These are phyloP conservation scores for Coemansia sp. DNA, from an alignment of 192 early-diverging fungal species.

Conservation along the genomic window DNA sequence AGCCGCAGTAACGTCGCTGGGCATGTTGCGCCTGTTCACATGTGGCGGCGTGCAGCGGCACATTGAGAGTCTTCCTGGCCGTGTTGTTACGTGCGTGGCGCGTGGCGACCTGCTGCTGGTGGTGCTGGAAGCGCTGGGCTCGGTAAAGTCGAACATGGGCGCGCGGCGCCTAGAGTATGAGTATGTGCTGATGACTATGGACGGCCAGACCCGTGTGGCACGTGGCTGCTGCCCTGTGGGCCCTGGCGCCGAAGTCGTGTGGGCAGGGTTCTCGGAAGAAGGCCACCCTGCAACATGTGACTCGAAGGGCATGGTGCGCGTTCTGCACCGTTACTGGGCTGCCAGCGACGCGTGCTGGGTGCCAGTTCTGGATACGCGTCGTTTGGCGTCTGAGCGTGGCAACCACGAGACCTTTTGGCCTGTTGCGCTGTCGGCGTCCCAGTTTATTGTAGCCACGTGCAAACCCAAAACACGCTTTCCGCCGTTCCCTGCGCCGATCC, in stretches of 20 bases:
- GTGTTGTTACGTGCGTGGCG: slow-evolving; percentile 44
- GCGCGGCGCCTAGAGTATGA: slow-evolving; percentile 34
- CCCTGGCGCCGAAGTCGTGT: slow-evolving; percentile 61
- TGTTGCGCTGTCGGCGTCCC: slow-evolving; percentile 69
- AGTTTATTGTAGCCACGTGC: slow-evolving; percentile 73
- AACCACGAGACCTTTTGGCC: slow-evolving; percentile 79
- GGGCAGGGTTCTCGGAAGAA: slow-evolving; percentile 84
- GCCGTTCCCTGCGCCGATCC: slow-evolving; percentile 67
- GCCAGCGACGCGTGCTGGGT: slow-evolving; percentile 68
- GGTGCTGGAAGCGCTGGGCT: slow-evolving; percentile 29
- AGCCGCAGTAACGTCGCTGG: slow-evolving; percentile 70
- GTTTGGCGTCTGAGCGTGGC: slow-evolving; percentile 27
- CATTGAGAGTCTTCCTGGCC: slow-evolving; percentile 64
- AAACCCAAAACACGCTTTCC: slow-evolving; percentile 57
- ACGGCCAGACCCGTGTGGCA: slow-evolving; percentile 31
- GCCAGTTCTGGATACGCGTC: slow-evolving; percentile 73
- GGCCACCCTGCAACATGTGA: slow-evolving; percentile 77
- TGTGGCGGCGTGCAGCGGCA: slow-evolving; percentile 76
- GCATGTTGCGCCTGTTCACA: slow-evolving; percentile 78
- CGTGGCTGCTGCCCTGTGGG: slow-evolving; percentile 64
- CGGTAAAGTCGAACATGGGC: slow-evolving; percentile 21
- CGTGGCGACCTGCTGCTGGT: slow-evolving; percentile 38
- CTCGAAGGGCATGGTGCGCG: slow-evolving; percentile 71
- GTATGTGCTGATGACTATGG: slow-evolving; percentile 38
- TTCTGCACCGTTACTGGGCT: slow-evolving; percentile 66